Conservation (phyloP, 1,284 basidiomycete species). For the Coriolopsis trogii region DNA sequence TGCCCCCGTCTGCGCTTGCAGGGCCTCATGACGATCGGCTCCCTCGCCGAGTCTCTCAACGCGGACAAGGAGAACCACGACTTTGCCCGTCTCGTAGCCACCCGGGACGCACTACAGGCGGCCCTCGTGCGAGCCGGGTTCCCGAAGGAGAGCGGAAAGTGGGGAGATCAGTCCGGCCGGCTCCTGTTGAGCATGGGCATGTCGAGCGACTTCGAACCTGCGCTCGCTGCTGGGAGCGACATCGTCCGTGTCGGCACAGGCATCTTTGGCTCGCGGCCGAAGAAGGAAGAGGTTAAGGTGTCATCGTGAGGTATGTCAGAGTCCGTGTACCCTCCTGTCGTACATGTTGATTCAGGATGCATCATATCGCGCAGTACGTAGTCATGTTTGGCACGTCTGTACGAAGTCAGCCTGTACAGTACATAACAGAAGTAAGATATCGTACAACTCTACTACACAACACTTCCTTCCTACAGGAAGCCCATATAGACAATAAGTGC, state of each 20-base stretch:
- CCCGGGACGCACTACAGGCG: slow-evolving; percentile 59
- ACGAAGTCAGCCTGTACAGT: too few species aligned
- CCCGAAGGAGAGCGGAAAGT: slow-evolving; percentile 35
- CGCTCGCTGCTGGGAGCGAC: slow-evolving; percentile 82
- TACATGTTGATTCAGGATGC: too few species aligned
- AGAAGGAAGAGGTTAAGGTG: slow-evolving; percentile 42
- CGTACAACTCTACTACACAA: too few species aligned
- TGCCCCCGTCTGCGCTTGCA: slow-evolving; percentile 80
- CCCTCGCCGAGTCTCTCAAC: slow-evolving; percentile 71
- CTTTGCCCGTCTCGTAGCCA: slow-evolving; percentile 73
- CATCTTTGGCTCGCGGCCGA: slow-evolving; percentile 81
- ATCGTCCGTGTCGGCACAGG: slow-evolving; percentile 92
- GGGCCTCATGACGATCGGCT: slow-evolving; percentile 97
- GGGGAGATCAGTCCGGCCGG: slow-evolving; percentile 54
- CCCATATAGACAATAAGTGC: too few species aligned
- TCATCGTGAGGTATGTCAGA: background rate
- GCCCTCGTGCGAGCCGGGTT: slow-evolving; percentile 41
- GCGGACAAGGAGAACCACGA: slow-evolving; percentile 76
- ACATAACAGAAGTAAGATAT: too few species aligned
- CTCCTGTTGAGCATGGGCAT: slow-evolving; percentile 96
- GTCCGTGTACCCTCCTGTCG: too few species aligned
- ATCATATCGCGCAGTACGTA: too few species aligned
- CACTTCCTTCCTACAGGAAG: too few species aligned
- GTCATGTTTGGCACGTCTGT: too few species aligned
- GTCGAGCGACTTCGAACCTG: slow-evolving; percentile 93